Evolutionary conservation across 495 filamentous ascomycete species (phyloP), one percentile per base, ranked within the genome.

Genomic region (Parmelia sp.): DNA sequence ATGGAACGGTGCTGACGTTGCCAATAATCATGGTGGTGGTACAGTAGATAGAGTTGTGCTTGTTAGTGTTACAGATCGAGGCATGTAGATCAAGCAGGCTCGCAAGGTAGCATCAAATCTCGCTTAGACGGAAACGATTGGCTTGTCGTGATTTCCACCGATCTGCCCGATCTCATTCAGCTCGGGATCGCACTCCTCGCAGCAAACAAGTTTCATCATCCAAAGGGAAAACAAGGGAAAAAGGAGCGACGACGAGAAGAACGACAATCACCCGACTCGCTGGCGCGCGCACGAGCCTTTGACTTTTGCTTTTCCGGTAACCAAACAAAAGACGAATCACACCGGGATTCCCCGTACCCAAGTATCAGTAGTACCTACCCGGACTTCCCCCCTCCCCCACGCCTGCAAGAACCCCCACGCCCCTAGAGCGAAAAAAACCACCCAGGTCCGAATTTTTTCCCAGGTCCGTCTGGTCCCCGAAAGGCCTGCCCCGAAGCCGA

Each of bases 401-500:
- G 51, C 1, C 0, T 35, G 25, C 19, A 12, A 6, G 12, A 7
- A 51, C 51, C 51, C 51, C 51, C 51, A 55, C 51, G 51, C 2
- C 10, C n/a, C 17, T 1, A 47, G 11, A 36, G 10, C 23, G 11
- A 47, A 47, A 47, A 11, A 25, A 47, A 9, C 44, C 27, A 31
- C 27, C 49, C 25, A 31, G 27, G 49, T 17, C 12, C 6, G 2
- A 14, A 2, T 31, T 10, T 31, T 1, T 10, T 12, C 11, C 51
- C 51, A 51, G 45, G n/a, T 49, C 45, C 45, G 23, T 11, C 2
- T 1, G 2, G 14, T 49, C 12, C 45, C 45, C 45, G 45, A 49
- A 51, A 51, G 47, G 47, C 47, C 47, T 51, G 47, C 47, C 23
- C 47, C 47, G 47, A 19, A 15, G 47, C 47, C 47, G 47, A 51